phyloP scores from a whole-genome alignment of 441 rosid genomes.

The Syzygium syzygioides region DNA sequence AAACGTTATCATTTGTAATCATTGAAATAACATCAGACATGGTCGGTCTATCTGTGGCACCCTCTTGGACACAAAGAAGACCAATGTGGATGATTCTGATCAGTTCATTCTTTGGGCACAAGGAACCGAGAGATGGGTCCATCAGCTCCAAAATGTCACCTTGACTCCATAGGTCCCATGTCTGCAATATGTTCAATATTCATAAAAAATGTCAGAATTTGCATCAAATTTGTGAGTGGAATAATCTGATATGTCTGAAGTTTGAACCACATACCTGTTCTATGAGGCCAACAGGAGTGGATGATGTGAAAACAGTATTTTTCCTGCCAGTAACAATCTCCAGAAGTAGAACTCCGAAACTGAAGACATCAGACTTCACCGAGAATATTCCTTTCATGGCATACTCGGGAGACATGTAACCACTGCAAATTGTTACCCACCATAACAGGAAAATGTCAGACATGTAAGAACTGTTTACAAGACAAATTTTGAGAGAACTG shows the following conservation, averaged over 20 bases:
- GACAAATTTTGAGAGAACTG: neutral
- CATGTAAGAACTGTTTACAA: neutral
- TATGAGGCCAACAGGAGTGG: neutral
- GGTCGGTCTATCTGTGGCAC: constrained; percentile 17
- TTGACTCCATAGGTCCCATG: constrained; percentile 9
- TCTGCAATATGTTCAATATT: neutral
- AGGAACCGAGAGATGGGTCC: neutral
- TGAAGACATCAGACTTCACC: constrained; percentile 17
- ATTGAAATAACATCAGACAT: constrained; percentile 10
- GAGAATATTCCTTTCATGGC: constrained; percentile 20
- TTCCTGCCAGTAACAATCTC: constrained; percentile 10
- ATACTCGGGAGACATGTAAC: constrained; percentile 10
- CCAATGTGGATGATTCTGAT: constrained; percentile 9
- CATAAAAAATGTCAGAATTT: too few relatives aligned
- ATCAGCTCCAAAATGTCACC: constrained; percentile 2
- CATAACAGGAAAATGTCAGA: neutral
- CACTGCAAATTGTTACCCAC: neutral
- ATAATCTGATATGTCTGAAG: neutral
- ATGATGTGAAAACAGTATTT: neutral
- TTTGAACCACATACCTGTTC: neutral
- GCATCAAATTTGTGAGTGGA: neutral
- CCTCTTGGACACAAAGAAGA: constrained; percentile 18
- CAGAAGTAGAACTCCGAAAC: constrained; percentile 18
- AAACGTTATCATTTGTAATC: neutral
- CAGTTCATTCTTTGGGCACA: neutral